These are phyloP conservation scores for Purshia tridentata DNA, from an alignment of 306 rosid genomes.

Conservation along the genomic window DNA sequence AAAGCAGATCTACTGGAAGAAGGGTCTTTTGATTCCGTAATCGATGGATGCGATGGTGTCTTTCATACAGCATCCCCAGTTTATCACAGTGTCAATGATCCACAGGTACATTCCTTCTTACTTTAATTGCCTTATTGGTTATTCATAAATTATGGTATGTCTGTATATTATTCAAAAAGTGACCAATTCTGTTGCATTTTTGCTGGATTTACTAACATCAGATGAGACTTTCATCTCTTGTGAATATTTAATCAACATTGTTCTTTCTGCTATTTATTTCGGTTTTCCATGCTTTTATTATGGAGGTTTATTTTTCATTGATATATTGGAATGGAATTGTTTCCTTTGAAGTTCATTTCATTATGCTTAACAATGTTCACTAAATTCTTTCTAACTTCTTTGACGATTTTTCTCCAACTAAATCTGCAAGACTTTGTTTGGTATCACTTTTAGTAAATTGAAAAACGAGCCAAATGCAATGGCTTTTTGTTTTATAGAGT, in stretches of 20 bases:
- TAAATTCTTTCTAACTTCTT: not conserved
- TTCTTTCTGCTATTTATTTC: not conserved
- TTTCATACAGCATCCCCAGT: slow-evolving; percentile 41
- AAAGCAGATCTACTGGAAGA: slow-evolving; percentile 33
- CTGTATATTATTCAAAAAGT: not conserved
- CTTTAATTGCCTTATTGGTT: not conserved
- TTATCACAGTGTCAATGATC: slow-evolving; percentile 13
- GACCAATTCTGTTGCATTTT: not conserved
- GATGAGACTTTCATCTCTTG: not conserved
- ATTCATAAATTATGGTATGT: not conserved
- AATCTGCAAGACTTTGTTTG: not conserved
- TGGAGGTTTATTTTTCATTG: not conserved
- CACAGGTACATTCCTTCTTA: slow-evolving; percentile 23
- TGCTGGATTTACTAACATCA: not conserved
- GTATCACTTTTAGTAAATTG: not conserved
- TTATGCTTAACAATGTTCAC: not conserved
- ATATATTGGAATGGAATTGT: not conserved
- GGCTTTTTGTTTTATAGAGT: not conserved
- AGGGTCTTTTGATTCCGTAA: slow-evolving; percentile 29
- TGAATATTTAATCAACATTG: not conserved
- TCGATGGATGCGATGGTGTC: slow-evolving; percentile 36
- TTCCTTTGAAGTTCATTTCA: not conserved
- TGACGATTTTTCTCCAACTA: not conserved
- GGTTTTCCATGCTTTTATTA: not conserved
- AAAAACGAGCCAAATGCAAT: not conserved